Percentiles rank a stretch among this genome's conserved stretches.
Conservation (phyloP, 106 monocot genomes). For the Hemerocallis citrina region DNA sequence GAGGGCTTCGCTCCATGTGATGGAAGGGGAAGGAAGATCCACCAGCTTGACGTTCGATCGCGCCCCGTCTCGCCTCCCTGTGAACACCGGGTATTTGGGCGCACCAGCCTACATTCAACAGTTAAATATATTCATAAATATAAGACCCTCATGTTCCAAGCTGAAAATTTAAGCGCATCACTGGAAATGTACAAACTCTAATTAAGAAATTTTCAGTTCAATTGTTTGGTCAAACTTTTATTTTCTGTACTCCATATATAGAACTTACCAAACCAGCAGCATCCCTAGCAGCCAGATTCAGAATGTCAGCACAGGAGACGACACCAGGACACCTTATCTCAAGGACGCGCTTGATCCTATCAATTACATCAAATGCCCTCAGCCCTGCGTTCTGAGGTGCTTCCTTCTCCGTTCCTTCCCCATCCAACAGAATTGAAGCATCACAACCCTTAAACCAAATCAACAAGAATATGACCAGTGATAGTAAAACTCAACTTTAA, state of each 20-base stretch:
- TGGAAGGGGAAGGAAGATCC: constrained; percentile 25
- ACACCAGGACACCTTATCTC: constrained; percentile 42
- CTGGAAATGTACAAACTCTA: too few species aligned
- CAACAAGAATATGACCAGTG: background rate
- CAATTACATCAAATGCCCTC: constrained; percentile 40
- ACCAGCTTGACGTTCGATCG: constrained; percentile 15
- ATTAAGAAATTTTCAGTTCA: background rate
- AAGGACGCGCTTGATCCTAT: constrained; percentile 34
- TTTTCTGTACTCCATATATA: background rate
- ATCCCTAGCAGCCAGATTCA: constrained; percentile 38
- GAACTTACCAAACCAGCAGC: constrained; percentile 39
- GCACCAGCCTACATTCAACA: constrained; percentile 27
- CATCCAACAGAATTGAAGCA: constrained; percentile 44
- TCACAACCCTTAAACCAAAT: constrained; percentile 44
- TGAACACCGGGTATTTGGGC: constrained; percentile 39
- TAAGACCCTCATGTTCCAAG: too few species aligned
- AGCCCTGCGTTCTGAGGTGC: constrained; percentile 35
- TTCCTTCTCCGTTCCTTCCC: constrained; percentile 37
- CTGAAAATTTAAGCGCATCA: too few species aligned
- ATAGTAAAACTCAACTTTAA: too few species aligned
- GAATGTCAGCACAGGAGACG: constrained; percentile 61
- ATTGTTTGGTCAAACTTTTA: too few species aligned
- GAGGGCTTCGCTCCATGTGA: constrained; percentile 34
- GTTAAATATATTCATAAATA: background rate
- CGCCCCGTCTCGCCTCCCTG: constrained; percentile 24